These are phyloP conservation scores for Tricholoma matsutake DNA, from an alignment of 768 basidiomycete species.

Conservation along the genomic window DNA sequence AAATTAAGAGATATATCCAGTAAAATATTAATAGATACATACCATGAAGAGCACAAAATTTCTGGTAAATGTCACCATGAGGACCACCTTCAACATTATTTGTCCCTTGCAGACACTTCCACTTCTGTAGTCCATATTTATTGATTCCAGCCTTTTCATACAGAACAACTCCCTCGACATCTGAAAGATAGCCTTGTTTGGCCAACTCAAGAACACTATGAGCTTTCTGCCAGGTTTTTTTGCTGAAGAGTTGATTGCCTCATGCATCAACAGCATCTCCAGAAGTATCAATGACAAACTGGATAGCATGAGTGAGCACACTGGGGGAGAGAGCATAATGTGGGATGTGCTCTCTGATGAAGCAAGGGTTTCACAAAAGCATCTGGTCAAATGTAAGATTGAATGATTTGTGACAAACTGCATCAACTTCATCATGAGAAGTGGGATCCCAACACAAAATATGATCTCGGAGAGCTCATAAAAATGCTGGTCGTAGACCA, in stretches of 20 bases:
- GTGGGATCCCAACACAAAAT: conserved; percentile 23
- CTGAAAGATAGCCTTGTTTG: conserved; percentile 19
- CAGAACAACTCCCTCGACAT: conserved; percentile 14
- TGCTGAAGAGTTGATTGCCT: conserved; percentile 13
- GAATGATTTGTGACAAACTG: conserved; percentile 11
- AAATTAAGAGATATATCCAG: background rate
- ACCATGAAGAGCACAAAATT: conserved; percentile 17
- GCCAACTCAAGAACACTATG: conserved; percentile 19
- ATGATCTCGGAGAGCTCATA: conserved; percentile 20
- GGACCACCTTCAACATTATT: no score
- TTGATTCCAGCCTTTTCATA: conserved; percentile 19
- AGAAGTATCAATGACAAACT: conserved; percentile 18
- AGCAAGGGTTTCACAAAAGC: conserved; percentile 17
- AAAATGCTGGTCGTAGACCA: conserved; percentile 17
- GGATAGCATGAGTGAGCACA: conserved; percentile 16
- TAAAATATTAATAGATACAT: background rate
- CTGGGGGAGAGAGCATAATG: conserved; percentile 17
- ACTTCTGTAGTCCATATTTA: conserved; percentile 19
- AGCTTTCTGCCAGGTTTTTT: conserved; percentile 12
- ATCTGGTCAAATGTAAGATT: conserved; percentile 19
- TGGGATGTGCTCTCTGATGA: conserved; percentile 14
- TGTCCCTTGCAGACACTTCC: conserved; percentile 17
- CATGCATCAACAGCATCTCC: conserved; percentile 17
- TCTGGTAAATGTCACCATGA: conserved; percentile 20
- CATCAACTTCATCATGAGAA: conserved; percentile 11